phyloP scores from a whole-genome alignment of 2,329 filamentous ascomycete species.

The Trichocomaceae sp. region DNA sequence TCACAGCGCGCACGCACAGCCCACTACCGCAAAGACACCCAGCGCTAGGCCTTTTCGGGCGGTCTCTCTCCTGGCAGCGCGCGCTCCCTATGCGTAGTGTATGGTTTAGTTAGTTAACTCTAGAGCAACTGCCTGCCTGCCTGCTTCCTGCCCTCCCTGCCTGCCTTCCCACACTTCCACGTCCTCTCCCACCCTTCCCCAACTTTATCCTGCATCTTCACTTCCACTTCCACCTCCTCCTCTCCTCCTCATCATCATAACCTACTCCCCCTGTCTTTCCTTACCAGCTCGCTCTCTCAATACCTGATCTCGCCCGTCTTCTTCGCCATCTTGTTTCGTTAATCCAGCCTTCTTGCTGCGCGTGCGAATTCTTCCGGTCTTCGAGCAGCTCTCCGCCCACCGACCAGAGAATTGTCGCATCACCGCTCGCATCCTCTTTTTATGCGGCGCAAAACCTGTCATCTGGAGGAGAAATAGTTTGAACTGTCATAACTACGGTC shows the following conservation, averaged over 20 bases:
- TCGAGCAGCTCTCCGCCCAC: neutral
- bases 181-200: conserved; percentile 13
- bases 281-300: neutral
- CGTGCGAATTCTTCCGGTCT: conserved; percentile 3
- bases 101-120: neutral
- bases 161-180: conserved; percentile 7
- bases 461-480: neutral
- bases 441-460: conserved; percentile 1
- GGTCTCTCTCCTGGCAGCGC: conserved; percentile 1
- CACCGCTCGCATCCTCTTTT: neutral
- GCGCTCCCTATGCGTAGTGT: no score
- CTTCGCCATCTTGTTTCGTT: conserved; percentile 8
- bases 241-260: conserved; percentile 12
- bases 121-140: neutral
- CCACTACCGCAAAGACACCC: conserved; percentile 4
- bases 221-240: conserved; percentile 13
- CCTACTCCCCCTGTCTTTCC: neutral
- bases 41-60: conserved; percentile 3
- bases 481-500: neutral
- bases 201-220: conserved; percentile 20
- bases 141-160: neutral
- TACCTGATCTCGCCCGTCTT: neutral
- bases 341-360: conserved; percentile 1
- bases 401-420: conserved; percentile 2
- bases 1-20: neutral